Conservation (phyloP, 208 protist species). For the Wallacemonas collosoma region DNA sequence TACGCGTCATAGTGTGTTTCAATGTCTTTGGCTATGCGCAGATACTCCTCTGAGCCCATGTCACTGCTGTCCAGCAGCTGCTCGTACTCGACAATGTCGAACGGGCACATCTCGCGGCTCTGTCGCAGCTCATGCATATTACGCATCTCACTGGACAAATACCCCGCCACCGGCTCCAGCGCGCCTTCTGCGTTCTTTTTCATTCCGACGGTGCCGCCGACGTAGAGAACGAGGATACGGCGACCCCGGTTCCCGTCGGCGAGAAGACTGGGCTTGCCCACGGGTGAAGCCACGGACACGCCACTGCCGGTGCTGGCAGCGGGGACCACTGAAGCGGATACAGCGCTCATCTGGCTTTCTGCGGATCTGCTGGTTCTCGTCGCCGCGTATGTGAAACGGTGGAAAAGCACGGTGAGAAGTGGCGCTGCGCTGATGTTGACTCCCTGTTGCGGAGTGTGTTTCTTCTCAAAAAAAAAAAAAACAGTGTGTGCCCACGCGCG, state of each 20-base stretch:
- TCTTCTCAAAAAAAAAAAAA: neutral
- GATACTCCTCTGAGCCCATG: slow-evolving; percentile 77
- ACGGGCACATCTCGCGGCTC: slow-evolving; percentile 51
- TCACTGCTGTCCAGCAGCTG: slow-evolving; percentile 86
- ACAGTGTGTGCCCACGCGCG: too few species aligned
- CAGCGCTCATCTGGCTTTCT: neutral
- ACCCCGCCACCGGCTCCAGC: slow-evolving; percentile 66
- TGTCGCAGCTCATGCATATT: slow-evolving; percentile 59
- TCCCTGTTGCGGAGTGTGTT: neutral
- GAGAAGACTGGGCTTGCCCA: neutral
- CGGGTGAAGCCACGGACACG: neutral
- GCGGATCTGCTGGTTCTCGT: too few species aligned
- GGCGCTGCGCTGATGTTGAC: neutral
- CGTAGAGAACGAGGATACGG: slow-evolving; percentile 82
- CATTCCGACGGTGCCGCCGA: slow-evolving; percentile 92
- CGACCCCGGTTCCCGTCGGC: slow-evolving; percentile 7
- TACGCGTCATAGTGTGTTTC: slow-evolving; percentile 85
- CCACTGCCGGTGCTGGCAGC: neutral
- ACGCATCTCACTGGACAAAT: slow-evolving; percentile 67
- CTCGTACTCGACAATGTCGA: slow-evolving; percentile 83
- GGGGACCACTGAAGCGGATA: neutral
- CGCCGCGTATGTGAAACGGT: too few species aligned
- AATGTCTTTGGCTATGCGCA: slow-evolving; percentile 77
- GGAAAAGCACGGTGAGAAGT: too few species aligned
- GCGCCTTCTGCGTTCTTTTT: slow-evolving; percentile 64